Evolutionary conservation across 2,329 filamentous ascomycete genomes (phyloP).

Genomic region (Exophiala sp.): DNA sequence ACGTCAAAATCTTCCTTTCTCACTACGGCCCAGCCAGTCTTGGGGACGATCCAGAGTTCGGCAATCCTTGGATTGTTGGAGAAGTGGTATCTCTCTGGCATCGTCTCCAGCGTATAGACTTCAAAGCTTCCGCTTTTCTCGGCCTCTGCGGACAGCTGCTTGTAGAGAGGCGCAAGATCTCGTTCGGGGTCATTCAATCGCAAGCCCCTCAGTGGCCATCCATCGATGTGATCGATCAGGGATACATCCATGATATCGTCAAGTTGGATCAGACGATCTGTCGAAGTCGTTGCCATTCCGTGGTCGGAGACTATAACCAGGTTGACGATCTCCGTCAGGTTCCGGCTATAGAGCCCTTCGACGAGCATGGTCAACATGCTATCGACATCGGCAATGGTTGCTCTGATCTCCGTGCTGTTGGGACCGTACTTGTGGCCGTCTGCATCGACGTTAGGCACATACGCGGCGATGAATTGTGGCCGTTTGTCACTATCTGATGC

Average conservation of each 20-base stretch:
- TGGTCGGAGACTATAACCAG: slow-evolving; percentile 95
- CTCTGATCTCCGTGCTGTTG: slow-evolving; percentile 84
- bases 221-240: slow-evolving; percentile 77
- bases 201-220: slow-evolving; percentile 88
- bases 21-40: slow-evolving; percentile 88
- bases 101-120: slow-evolving; percentile 77
- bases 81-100: slow-evolving; percentile 93
- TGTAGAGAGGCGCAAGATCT: slow-evolving; percentile 63
- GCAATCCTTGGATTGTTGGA: slow-evolving; percentile 81
- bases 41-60: slow-evolving; percentile 88
- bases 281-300: slow-evolving; percentile 92
- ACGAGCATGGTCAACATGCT: slow-evolving; percentile 73
- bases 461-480: slow-evolving; percentile 87
- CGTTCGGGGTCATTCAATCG: slow-evolving; percentile 63
- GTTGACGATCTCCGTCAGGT: slow-evolving; percentile 85
- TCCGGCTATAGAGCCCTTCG: slow-evolving; percentile 67
- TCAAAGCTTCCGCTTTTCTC: slow-evolving; percentile 59
- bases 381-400: slow-evolving; percentile 74
- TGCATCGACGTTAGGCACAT: slow-evolving; percentile 85
- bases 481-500: slow-evolving; percentile 51
- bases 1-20: slow-evolving; percentile 73
- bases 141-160: slow-evolving; percentile 47
- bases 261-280: slow-evolving; percentile 72
- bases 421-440: slow-evolving; percentile 86
- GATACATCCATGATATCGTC: slow-evolving; percentile 77